Evolutionary conservation across 2,329 filamentous ascomycete species (phyloP), one percentile per base, ranked within the genome.

Genomic region (Ceratocystis papillata): DNA sequence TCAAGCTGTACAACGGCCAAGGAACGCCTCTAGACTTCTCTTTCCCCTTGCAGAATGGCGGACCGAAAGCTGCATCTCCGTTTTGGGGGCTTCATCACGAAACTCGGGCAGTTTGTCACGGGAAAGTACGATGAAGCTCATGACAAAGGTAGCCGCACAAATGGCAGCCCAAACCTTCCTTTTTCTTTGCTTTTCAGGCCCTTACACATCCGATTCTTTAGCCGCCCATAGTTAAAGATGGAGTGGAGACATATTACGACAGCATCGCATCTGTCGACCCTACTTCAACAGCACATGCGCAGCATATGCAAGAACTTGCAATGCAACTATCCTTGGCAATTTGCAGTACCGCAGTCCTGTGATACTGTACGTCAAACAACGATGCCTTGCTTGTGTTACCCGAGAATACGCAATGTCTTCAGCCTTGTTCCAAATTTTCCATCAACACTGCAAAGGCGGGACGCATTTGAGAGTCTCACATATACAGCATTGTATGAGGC

Each of bases 311-410:
- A 17, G 7, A 59, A 37, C 17, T 3, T 8, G 5, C 28, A 15
- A 59, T 33, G 55, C 30, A 59, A 59, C 6, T 59, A n/a, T n/a
- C 55, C 55, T 59, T 33, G 48, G 22, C 10, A 25, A n/a, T 53
- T 25, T 53, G n/a, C 22, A n/a, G n/a, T 8, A 20, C 28, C n/a
- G 55, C 17, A 59, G 28, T n/a, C 17, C 7, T 25, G 55, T 59
- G 25, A 12, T 20, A 25, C 48, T 53, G 48, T 53, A 53, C n/a
- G n/a, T n/a, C 48, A 53, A 53, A 25, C 48, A 53, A n/a, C 37
- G 37, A 41, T 59, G 8, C 28, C 55, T 37, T 37, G 55, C 3
- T 37, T 59, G 55, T 59, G 55, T 37, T 1, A 59, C 55, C 28
- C 55, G 55, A 59, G 55, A 8, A 8, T n/a, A 30, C 22, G 33